A percentile compares a stretch with the other conserved stretches of the same genome.
Conservation (phyloP, 495 filamentous ascomycete species). For the Podospora conica region DNA sequence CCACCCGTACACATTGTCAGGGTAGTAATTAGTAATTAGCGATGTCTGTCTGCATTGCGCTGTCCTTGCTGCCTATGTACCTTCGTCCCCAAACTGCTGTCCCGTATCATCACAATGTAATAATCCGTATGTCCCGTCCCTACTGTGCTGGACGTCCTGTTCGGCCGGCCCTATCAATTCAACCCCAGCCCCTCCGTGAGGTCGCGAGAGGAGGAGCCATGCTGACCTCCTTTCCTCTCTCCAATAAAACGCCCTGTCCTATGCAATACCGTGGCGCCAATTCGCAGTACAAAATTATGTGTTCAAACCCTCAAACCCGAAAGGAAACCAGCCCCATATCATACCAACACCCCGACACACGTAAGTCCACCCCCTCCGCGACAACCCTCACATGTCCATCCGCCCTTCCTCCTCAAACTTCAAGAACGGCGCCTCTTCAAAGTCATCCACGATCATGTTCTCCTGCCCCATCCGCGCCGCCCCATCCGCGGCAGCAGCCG, state of each 20-base stretch:
- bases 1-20: background rate
- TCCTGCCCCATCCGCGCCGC: conserved; percentile 29
- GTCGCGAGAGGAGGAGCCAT: background rate
- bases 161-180: background rate
- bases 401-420: conserved; percentile 26
- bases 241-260: conserved; percentile 2
- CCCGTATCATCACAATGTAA: background rate
- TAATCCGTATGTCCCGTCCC: background rate
- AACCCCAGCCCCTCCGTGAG: background rate
- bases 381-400: conserved; percentile 22
- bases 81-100: background rate
- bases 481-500: conserved; percentile 6
- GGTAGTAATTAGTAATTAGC: background rate
- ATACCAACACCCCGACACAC: background rate
- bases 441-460: conserved; percentile 39
- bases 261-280: background rate
- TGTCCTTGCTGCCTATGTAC: background rate
- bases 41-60: background rate
- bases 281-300: background rate
- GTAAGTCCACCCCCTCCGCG: background rate
- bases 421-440: conserved; percentile 49
- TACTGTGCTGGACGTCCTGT: background rate
- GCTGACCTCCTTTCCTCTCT: background rate
- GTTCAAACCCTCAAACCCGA: background rate
- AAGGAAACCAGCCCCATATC: background rate